Percentiles rank a stretch among this genome's conserved stretches.
These are phyloP conservation scores for Neostapfia colusana DNA, from an alignment of 176 grass and related monocot genomes.

Conservation along the genomic window DNA sequence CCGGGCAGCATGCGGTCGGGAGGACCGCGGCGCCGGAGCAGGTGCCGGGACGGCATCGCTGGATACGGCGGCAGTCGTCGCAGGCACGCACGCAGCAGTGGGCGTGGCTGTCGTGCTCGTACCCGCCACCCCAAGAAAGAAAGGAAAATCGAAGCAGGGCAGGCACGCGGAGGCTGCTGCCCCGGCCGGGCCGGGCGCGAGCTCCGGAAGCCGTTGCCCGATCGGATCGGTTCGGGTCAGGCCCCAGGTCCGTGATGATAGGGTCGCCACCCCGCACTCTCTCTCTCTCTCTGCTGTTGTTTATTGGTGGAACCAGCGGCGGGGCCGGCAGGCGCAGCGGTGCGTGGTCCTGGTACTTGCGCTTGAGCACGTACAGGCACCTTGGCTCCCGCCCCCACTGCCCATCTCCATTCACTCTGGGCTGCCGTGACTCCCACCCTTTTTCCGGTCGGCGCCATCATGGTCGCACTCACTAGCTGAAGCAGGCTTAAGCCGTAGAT, in stretches of 20 bases:
- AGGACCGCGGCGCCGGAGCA: not conserved
- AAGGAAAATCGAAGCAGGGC: constrained; percentile 24
- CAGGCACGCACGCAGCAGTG: not conserved
- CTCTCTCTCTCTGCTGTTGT: not conserved
- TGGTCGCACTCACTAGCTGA: constrained; percentile 33
- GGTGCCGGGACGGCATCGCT: not conserved
- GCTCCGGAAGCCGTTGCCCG: not conserved
- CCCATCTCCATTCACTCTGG: constrained; percentile 22
- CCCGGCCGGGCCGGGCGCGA: not conserved
- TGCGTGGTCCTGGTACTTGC: constrained; percentile 52
- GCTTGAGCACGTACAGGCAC: constrained; percentile 33
- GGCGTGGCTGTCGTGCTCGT: constrained; percentile 28
- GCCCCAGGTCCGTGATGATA: constrained; percentile 27
- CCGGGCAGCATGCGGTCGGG: not conserved
- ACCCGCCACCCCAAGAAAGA: not conserved
- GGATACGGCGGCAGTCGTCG: not conserved
- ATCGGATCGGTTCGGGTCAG: constrained; percentile 22
- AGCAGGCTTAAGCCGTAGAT: no score
- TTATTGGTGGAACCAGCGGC: constrained; percentile 22
- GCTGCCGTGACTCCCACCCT: not conserved
- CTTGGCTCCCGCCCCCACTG: constrained; percentile 28
- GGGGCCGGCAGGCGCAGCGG: constrained; percentile 5
- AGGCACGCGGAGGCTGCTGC: not conserved
- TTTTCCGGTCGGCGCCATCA: constrained; percentile 21
- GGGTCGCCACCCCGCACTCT: not conserved